Percentiles rank a stretch among this genome's conserved stretches.
Conservation (phyloP, 441 rosid genomes). For the Jatropha multifida region DNA sequence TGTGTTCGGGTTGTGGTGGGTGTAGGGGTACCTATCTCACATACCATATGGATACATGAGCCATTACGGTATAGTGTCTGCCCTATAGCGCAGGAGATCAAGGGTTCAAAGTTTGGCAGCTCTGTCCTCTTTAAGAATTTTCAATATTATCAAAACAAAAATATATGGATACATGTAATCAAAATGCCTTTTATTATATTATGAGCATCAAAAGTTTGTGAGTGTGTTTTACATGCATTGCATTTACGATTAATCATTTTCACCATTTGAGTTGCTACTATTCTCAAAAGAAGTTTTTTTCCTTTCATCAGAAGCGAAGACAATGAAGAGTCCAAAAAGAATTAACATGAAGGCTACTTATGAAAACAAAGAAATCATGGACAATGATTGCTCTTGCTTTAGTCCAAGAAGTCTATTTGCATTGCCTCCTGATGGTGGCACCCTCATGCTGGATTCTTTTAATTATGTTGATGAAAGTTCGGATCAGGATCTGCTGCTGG, state of each 20-base stretch:
- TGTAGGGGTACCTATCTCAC: neutral
- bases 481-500: slow-evolving; percentile 81
- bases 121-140: no score
- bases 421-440: slow-evolving; percentile 63
- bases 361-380: slow-evolving; percentile 59
- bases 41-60: neutral
- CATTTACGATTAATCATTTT: neutral
- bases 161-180: neutral
- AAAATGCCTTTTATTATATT: neutral
- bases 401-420: slow-evolving; percentile 78
- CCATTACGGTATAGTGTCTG: no score
- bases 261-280: slow-evolving; percentile 14
- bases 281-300: slow-evolving; percentile 16
- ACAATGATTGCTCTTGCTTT: slow-evolving; percentile 66
- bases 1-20: neutral
- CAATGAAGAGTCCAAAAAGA: slow-evolving; percentile 71
- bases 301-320: slow-evolving; percentile 49
- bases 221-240: neutral
- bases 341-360: slow-evolving; percentile 44
- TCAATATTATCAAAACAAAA: no score
- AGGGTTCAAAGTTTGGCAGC: no score
- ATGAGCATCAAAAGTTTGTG: slow-evolving; percentile 1
- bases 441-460: slow-evolving; percentile 58
- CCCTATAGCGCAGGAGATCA: no score
- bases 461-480: slow-evolving; percentile 54